Base-by-base conservation (phyloP, 2,329 filamentous ascomycete genomes). In the Neonectria sp. region DNA sequence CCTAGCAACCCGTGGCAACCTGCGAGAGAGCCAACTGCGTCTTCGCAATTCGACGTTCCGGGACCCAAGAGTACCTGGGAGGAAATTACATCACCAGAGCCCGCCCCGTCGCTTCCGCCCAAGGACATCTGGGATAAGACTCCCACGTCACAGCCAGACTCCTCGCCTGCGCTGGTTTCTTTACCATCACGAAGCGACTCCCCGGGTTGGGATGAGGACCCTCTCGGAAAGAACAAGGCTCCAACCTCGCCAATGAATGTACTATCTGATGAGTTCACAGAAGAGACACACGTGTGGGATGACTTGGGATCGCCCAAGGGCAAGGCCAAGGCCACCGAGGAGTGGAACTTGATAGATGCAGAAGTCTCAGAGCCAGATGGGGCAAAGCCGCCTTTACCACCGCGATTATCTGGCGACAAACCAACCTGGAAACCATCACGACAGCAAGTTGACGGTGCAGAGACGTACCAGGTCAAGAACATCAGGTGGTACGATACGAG, bases 391-490 rank as follows among this genome's bases (percentile, higher is more conserved):
- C 72, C 78, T 7, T 69, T 85, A 11, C 85, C 84, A 3, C 81
- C 84, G 0, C 78, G 82, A 49, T 67, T 72, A 15, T 68, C 74
- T 21, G 74, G 72, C 35, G 74, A 73, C 46, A 73, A 76, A 4
- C 79, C 78, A 8, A 69, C 72, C 52, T 82, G 79, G 79, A 73
- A 75, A 17, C 82, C 83, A 0, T 82, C 85, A 1, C 80, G 84
- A 37, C 79, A 82, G 1, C 81, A 83, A 1, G 78, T 83, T 3
- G 79, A 83, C n/a, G 82, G 80, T 52, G 82, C 86, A 0, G 95
- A 98, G 79, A 96, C 94, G 1, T 98, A 99, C 75, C 92, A 95
- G 63, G 95, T 98, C 79, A 97, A 97, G 78, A 95, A 95, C 67
- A 91, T 98, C 68, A 91, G 89, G 68, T 98, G 95, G 95, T 86